Conservation (phyloP, 2,329 filamentous ascomycete species). For the Colletotrichum cordylinicola region DNA sequence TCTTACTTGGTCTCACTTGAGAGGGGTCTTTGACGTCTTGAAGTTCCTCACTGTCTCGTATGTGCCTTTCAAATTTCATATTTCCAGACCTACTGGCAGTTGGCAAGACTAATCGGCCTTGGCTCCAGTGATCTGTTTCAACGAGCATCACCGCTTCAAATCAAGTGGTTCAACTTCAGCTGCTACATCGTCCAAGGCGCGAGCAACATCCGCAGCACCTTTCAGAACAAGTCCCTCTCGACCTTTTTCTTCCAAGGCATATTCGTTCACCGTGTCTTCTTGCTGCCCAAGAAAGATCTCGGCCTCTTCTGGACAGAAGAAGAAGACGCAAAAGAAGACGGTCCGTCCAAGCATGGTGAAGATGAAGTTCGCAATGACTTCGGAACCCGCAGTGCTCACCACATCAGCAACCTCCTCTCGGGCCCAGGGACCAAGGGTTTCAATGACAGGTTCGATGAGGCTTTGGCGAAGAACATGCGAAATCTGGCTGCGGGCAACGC, state of each 20-base stretch:
- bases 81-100: too few species aligned
- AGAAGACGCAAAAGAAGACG: not conserved
- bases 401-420: not conserved
- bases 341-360: not conserved
- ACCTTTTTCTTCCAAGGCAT: not conserved
- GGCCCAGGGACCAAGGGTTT: not conserved
- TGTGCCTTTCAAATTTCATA: too few species aligned
- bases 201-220: not conserved
- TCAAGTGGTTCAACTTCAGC: not conserved
- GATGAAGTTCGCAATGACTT: not conserved
- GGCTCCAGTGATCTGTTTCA: not conserved
- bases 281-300: not conserved
- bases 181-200: not conserved
- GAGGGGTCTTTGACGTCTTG: not conserved
- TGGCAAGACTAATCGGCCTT: not conserved
- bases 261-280: not conserved
- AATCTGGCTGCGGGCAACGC: not conserved
- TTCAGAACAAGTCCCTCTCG: not conserved
- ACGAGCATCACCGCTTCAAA: not conserved
- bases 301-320: not conserved
- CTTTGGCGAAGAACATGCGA: not conserved
- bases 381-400: not conserved
- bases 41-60: not conserved
- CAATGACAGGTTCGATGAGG: not conserved
- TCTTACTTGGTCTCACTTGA: not conserved